Conservation (phyloP, 2,329 filamentous ascomycete genomes). For the Pyrenophora graminea region DNA sequence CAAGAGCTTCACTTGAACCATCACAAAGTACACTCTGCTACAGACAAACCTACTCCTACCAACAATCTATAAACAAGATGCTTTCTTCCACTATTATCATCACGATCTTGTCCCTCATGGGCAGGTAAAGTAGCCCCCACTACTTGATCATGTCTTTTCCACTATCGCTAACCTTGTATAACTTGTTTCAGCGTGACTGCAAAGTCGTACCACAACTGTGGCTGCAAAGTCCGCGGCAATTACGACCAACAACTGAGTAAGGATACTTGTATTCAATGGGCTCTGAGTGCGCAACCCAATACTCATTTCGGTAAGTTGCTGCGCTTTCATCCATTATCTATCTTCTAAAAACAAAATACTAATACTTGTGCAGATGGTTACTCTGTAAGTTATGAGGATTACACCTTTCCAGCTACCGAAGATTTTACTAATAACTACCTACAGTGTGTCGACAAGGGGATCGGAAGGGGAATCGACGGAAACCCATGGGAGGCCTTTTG, state of each 20-base stretch:
- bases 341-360: background rate
- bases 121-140: background rate
- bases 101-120: background rate
- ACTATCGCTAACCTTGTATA: background rate
- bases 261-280: background rate
- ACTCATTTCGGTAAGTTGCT: background rate
- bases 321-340: background rate
- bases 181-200: slow-evolving; percentile 1
- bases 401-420: background rate
- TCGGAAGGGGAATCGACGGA: background rate
- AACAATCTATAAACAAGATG: background rate
- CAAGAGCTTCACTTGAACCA: background rate
- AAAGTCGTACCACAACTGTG: background rate
- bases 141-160: background rate
- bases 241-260: background rate
- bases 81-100: background rate
- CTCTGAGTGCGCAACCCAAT: background rate
- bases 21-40: background rate
- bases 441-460: background rate
- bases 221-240: background rate
- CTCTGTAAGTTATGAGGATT: background rate
- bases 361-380: background rate
- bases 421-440: background rate
- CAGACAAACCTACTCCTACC: background rate
- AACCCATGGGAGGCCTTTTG: background rate